Conservation (phyloP, 2,329 filamentous ascomycete genomes). For the Colletotrichum paranaense region DNA sequence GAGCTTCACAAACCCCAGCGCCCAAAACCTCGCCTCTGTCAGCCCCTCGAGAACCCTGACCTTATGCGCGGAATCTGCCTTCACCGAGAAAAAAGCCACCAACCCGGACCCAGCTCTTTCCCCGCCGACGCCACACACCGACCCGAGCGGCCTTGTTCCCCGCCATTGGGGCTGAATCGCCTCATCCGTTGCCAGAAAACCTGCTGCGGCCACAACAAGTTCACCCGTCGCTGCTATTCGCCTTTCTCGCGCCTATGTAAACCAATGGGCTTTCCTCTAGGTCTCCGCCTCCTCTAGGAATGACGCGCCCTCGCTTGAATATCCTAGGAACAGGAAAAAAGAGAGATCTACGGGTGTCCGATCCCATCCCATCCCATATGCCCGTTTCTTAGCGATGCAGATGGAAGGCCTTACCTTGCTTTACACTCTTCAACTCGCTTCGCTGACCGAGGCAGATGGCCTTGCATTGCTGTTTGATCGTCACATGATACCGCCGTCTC, state of each 20-base stretch:
- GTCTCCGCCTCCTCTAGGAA: not conserved
- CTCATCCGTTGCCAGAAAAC: constrained; percentile 18
- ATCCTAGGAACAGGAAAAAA: not conserved
- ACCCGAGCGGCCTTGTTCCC: not conserved
- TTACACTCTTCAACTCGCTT: not conserved
- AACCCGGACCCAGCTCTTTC: not conserved
- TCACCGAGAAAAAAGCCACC: not conserved
- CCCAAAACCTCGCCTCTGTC: not conserved
- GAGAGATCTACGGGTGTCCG: not conserved
- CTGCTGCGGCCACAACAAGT: constrained; percentile 18
- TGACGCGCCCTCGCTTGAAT: not conserved
- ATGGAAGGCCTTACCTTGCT: not conserved
- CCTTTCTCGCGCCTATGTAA: not conserved
- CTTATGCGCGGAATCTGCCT: not conserved
- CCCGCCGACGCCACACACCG: not conserved
- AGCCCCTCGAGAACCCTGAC: not conserved
- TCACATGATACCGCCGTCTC: constrained; percentile 11
- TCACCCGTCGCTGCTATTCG: not conserved
- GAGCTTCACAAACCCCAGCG: not conserved
- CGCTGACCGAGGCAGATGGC: constrained; percentile 1
- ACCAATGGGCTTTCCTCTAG: not conserved
- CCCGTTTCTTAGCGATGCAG: not conserved
- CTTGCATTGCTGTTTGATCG: constrained; percentile 16
- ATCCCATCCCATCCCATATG: not conserved
- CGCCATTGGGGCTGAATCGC: constrained; percentile 33